phyloP scores from a whole-genome alignment of 2,329 filamentous ascomycete genomes.

The Chaetomium globosum region DNA sequence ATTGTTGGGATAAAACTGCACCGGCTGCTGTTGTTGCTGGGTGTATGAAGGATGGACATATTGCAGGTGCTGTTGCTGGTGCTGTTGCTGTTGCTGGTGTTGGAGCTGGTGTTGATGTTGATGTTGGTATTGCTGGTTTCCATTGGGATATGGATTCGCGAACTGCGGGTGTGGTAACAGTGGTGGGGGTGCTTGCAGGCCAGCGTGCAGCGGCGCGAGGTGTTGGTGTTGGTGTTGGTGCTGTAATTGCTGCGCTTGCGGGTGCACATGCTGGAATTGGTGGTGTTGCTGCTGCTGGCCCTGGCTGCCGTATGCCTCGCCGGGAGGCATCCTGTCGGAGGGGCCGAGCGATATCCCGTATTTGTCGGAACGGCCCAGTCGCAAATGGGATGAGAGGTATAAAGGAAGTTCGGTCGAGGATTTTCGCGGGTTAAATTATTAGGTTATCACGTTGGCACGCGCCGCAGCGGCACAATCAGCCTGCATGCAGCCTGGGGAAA shows the following conservation, averaged over 20 bases:
- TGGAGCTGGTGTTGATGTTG: conserved; percentile 29
- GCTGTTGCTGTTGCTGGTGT: conserved; percentile 10
- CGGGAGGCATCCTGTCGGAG: conserved; percentile 44
- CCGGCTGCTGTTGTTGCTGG: conserved; percentile 30
- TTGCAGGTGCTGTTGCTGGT: conserved; percentile 24
- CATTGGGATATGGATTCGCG: conserved; percentile 28
- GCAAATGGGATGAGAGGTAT: conserved; percentile 34
- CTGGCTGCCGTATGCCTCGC: conserved; percentile 47
- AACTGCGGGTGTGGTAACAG: conserved; percentile 31
- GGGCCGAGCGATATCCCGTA: conserved; percentile 36
- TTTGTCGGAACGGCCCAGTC: conserved; percentile 32
- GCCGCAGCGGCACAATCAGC: conserved; percentile 20
- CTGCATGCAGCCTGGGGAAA: conserved; percentile 22
- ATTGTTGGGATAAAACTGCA: conserved; percentile 35
- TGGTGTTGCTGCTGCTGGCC: conserved; percentile 35
- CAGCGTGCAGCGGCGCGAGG: conserved; percentile 29
- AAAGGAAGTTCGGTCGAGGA: conserved; percentile 24
- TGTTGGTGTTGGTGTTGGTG: conserved; percentile 38
- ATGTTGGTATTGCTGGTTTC: conserved; percentile 29
- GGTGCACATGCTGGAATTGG: conserved; percentile 37
- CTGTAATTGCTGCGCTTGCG: conserved; percentile 29
- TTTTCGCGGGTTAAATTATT: conserved; percentile 14
- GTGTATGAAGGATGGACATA: conserved; percentile 35
- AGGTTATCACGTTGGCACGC: conserved; percentile 18
- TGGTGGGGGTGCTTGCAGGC: conserved; percentile 23